Evolutionary conservation across 805 yeast species (phyloP), one percentile per base, ranked within the genome.

Genomic region (Yarrowia phangngaensis): DNA sequence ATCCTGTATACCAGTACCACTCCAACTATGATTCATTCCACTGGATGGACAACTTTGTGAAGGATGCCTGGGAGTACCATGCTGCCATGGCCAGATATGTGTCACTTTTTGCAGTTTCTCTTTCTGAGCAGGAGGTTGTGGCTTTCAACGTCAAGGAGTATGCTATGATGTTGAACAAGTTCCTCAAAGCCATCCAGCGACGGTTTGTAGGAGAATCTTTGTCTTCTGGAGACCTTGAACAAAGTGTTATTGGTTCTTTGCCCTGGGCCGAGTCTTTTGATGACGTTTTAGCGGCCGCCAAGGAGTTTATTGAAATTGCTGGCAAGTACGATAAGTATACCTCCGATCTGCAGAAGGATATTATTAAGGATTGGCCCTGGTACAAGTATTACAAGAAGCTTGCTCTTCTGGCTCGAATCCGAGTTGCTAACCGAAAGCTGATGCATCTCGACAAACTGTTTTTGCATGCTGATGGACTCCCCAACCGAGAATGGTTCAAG

Each of bases 351-450:
- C 79, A 77, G 54, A 64, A 66, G 2, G 70, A 73, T 24, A 75
- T 80, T 49, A 64, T 71, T 1, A 66, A 72, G 32, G 97, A 86
- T 56, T 82, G 75, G 57, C 88, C 96, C 1, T 83, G 95, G 88
- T 86, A 81, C 67, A 70, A 73, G 33, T 41, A 52, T 16, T 40
- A 50, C 38, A 53, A 53, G 48, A 59, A 61, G 53, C 32, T 60
- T 20, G 27, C 49, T 33, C 52, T 61, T 8, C 50, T 58, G 26
- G 51, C 52, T 27, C 52, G 55, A 43, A 53, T 62, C 45, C 52
- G 55, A 43, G 51, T 53, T 4, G 61, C 68, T 29, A 78, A 79
- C 60, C 24, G 54, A 22, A 69, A 68, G 54, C 62, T 75, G 36
- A 62, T 61, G 51, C 61, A 55, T 34, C 64, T 72, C 29, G 83